Conservation (phyloP, 2,329 filamentous ascomycete genomes). For the Cladosporium phlei region DNA sequence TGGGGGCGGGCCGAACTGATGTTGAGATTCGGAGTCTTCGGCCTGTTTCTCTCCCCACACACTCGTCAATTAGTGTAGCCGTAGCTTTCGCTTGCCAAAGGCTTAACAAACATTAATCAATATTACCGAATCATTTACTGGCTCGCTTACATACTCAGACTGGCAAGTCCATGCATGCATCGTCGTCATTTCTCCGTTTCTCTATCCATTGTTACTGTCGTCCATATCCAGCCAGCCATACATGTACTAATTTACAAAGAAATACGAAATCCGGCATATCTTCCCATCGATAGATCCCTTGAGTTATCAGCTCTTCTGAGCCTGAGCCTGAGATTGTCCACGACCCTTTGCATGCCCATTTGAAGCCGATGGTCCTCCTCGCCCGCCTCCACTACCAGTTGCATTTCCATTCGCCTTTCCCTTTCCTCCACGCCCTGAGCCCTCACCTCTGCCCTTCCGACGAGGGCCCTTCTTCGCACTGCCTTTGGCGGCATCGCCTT, state of each 20-base stretch:
- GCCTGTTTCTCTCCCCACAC: no score
- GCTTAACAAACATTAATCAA: no score
- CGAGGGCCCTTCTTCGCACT: slow-evolving; percentile 9
- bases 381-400: no score
- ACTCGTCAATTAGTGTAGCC: no score
- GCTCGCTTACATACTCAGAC: no score
- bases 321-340: slow-evolving; percentile 1
- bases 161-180: not conserved
- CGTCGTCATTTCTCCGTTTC: no score
- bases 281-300: no score
- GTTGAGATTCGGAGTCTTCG: no score
- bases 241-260: not conserved
- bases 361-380: not conserved
- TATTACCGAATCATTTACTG: no score
- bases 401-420: slow-evolving; percentile 3
- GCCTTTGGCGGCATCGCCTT: slow-evolving; percentile 9
- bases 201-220: no score
- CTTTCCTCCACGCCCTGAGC: not conserved
- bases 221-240: slow-evolving; percentile 1
- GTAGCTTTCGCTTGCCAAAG: no score
- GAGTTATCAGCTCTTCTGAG: slow-evolving; percentile 4
- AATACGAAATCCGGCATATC: not conserved
- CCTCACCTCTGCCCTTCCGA: slow-evolving; percentile 18
- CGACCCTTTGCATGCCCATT: not conserved
- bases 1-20: no score